A percentile compares a stretch with the other conserved stretches of the same genome.
Conservation (phyloP, 495 filamentous ascomycete species). For the Talaromyces ruber region DNA sequence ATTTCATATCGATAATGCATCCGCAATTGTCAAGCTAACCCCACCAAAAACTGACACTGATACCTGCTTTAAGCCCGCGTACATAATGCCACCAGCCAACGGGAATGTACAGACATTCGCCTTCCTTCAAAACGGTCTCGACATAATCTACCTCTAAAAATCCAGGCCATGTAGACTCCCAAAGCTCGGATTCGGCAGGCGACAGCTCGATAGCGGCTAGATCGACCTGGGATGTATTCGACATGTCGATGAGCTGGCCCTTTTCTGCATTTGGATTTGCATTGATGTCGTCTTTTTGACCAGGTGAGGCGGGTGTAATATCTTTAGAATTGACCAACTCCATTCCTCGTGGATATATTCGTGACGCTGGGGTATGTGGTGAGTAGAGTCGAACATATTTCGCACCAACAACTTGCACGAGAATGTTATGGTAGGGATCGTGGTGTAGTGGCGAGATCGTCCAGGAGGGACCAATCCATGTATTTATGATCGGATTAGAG, state of each 20-base stretch:
- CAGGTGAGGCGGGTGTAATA: neutral
- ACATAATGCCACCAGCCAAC: conserved; percentile 99
- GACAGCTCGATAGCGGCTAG: conserved; percentile 45
- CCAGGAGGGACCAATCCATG: conserved; percentile 82
- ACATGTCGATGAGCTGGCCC: conserved; percentile 65
- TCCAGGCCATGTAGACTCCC: conserved; percentile 45
- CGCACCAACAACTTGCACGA: conserved; percentile 80
- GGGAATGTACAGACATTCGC: conserved; percentile 86
- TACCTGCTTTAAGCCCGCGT: conserved; percentile 70
- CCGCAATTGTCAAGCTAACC: conserved; percentile 34
- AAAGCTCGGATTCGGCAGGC: conserved; percentile 36
- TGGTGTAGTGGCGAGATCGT: conserved; percentile 92
- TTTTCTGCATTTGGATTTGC: conserved; percentile 6
- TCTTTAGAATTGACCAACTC: conserved; percentile 43
- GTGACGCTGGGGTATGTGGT: conserved; percentile 45
- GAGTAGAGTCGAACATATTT: conserved; percentile 89
- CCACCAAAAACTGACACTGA: conserved; percentile 99
- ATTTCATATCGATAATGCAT: neutral
- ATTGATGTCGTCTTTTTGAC: neutral
- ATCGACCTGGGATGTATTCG: conserved; percentile 77
- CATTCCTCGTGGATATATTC: conserved; percentile 58
- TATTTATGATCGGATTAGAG: conserved; percentile 52
- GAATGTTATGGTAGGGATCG: conserved; percentile 88
- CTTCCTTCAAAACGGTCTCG: conserved; percentile 70
- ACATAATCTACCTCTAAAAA: conserved; percentile 57